Base-by-base conservation (phyloP, 2,329 filamentous ascomycete genomes). In the Aureobasidium pullulans region DNA sequence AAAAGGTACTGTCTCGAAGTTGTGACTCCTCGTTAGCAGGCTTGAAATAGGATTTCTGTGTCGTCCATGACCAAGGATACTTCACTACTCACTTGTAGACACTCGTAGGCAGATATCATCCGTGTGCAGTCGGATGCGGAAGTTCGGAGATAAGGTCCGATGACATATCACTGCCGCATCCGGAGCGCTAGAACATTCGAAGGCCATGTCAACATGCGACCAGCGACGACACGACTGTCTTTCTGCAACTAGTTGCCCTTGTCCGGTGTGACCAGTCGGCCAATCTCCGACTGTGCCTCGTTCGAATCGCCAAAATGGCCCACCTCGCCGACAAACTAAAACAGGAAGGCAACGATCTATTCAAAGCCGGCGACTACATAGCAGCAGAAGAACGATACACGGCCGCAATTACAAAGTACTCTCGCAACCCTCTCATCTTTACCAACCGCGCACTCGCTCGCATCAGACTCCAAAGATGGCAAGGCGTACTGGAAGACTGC, bases 401-500 rank as follows among this genome's bases (percentile, higher is more conserved):
- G 4, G 83, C 88, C 72, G 89, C 89, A 76, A 91, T 96, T 66
- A 84, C 88, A 66, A 84, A 85, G 69, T 89, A 96, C 73, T 81
- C 88, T 4, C 81, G 78, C 59, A 94, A 96, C 70, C 84, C 88
- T 1, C 79, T 87, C 32, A 81, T 96, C 53, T 96, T 91, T 75
- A 93, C 90, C 40, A 97, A 96, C 75, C 89, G 92, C 57, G 89
- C 91, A 54, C 88, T 96, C 75, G 85, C 88, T 3, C 84, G 91
- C 42, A 79, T 94, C 61, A 89, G 88, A 73, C 81, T 96, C 23
- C 76, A 81, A 62, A 79, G 84, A 66, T 95, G 87, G 83, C 81
- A 89, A 32, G 84, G 80, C 9, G 90, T 87, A 50, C 86, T 94
- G 63, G 77, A 84, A 61, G 92, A 96, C 73, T 93, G 91, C 69